These are phyloP conservation scores for Chrysochromulina parva DNA, from an alignment of 78 protist species.

Conservation along the genomic window DNA sequence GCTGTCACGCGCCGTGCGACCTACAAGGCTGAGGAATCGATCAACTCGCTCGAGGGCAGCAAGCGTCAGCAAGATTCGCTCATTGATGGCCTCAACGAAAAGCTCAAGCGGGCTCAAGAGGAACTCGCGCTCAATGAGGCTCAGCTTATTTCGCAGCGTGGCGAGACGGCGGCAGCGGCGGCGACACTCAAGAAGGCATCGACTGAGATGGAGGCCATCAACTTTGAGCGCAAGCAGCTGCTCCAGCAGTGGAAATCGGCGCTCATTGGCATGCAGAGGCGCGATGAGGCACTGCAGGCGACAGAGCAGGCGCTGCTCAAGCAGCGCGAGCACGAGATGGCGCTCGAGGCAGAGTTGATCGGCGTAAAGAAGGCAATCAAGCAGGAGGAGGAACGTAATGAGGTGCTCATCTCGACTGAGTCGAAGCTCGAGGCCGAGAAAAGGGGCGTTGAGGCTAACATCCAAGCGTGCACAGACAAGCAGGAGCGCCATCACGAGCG, in stretches of 20 bases:
- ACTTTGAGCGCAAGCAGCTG: slow-evolving; percentile 58
- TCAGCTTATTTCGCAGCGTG: slow-evolving; percentile 55
- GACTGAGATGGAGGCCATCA: slow-evolving; percentile 20
- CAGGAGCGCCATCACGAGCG: neutral
- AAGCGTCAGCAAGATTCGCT: slow-evolving; percentile 55
- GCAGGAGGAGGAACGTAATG: neutral
- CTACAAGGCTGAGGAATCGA: slow-evolving; percentile 64
- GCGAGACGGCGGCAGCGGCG: slow-evolving; percentile 54
- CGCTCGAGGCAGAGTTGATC: slow-evolving; percentile 43
- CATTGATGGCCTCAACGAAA: slow-evolving; percentile 47
- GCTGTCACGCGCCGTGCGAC: slow-evolving; percentile 59
- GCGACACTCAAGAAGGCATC: neutral
- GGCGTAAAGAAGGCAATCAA: slow-evolving; percentile 28
- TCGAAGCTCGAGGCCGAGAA: neutral
- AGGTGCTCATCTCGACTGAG: neutral
- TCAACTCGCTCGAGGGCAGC: slow-evolving; percentile 36
- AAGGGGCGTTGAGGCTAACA: neutral
- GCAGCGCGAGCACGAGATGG: slow-evolving; percentile 47
- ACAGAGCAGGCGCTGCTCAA: slow-evolving; percentile 19
- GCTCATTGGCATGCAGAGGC: slow-evolving; percentile 61
- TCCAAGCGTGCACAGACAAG: neutral
- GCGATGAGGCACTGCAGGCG: slow-evolving; percentile 64
- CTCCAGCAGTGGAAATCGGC: slow-evolving; percentile 50
- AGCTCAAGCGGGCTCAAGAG: slow-evolving; percentile 34
- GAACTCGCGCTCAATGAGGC: slow-evolving; percentile 43